These are phyloP conservation scores for Lomentospora prolificans DNA, from an alignment of 2,329 filamentous ascomycete genomes.

Conservation along the genomic window DNA sequence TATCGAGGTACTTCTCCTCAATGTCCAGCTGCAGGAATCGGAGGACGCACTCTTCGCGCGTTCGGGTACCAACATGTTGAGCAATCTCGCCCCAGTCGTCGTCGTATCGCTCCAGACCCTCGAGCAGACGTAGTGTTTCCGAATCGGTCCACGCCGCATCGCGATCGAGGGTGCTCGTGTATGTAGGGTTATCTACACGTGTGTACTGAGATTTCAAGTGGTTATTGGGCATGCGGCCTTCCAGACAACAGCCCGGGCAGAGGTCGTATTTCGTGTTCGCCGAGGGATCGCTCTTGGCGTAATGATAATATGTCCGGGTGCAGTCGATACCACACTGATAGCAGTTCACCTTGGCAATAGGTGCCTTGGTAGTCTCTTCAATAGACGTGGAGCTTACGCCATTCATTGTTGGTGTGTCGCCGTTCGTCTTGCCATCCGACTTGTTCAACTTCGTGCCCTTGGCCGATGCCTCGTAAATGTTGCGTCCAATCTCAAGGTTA, in stretches of 20 bases:
- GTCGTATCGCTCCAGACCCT: slow-evolving; percentile 85
- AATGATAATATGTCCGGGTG: slow-evolving; percentile 53
- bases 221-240: slow-evolving; percentile 71
- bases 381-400: slow-evolving; percentile 37
- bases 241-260: slow-evolving; percentile 82
- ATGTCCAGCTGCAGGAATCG: slow-evolving; percentile 96
- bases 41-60: slow-evolving; percentile 89
- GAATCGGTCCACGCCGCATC: slow-evolving; percentile 87
- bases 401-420: slow-evolving; percentile 57
- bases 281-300: slow-evolving; percentile 44
- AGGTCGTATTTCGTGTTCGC: slow-evolving; percentile 72
- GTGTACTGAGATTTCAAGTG: slow-evolving; percentile 74
- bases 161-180: slow-evolving; percentile 67
- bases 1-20: slow-evolving; percentile 91
- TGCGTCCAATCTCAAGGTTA: slow-evolving; percentile 87
- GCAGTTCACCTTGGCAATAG: slow-evolving; percentile 68
- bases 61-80: slow-evolving; percentile 83
- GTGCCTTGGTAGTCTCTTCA: slow-evolving; percentile 54
- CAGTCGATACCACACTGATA: slow-evolving; percentile 90
- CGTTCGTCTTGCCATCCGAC: slow-evolving; percentile 62
- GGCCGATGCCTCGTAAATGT: slow-evolving; percentile 88
- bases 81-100: slow-evolving; percentile 94
- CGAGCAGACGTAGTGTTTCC: slow-evolving; percentile 79
- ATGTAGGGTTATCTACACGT: slow-evolving; percentile 80
- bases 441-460: slow-evolving; percentile 65